A percentile compares a stretch with the other conserved stretches of the same genome.
phyloP scores from a whole-genome alignment of 176 grass and related monocot species.

The Triticum monococcum region DNA sequence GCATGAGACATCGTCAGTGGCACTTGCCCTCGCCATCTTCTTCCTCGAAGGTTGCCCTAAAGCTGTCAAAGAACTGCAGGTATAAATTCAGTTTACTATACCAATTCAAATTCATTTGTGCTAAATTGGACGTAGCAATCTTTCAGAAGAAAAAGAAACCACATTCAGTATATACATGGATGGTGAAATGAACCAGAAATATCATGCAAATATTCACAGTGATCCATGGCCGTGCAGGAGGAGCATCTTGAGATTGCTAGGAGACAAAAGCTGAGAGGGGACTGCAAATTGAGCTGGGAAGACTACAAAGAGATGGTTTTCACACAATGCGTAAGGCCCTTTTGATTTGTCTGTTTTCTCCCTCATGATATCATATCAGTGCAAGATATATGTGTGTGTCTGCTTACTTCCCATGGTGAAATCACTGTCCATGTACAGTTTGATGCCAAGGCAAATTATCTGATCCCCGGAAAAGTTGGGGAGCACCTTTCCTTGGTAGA shows the following conservation, averaged over 20 bases:
- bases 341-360: slow-evolving; percentile 35
- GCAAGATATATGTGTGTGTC: slow-evolving; percentile 28
- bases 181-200: slow-evolving; percentile 12
- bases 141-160: background rate
- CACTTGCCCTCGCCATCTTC: slow-evolving; percentile 77
- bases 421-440: background rate
- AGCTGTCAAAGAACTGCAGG: slow-evolving; percentile 63
- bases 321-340: slow-evolving; percentile 78
- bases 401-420: background rate
- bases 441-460: background rate
- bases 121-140: background rate
- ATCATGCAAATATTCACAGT: slow-evolving; percentile 6
- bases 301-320: slow-evolving; percentile 98
- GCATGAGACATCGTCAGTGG: slow-evolving; percentile 92
- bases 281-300: slow-evolving; percentile 75
- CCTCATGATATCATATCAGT: slow-evolving; percentile 16
- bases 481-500: background rate
- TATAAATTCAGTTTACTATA: slow-evolving; percentile 19
- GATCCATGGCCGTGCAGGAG: slow-evolving; percentile 43
- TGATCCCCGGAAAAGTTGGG: background rate
- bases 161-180: background rate
- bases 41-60: slow-evolving; percentile 82
- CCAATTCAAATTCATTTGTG: background rate
- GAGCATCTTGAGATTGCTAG: slow-evolving; percentile 69
- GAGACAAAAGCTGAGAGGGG: slow-evolving; percentile 53